Evolutionary conservation across 2,329 filamentous ascomycete genomes (phyloP), one percentile per base, ranked within the genome.

Genomic region (Amauroascus verrucosus): DNA sequence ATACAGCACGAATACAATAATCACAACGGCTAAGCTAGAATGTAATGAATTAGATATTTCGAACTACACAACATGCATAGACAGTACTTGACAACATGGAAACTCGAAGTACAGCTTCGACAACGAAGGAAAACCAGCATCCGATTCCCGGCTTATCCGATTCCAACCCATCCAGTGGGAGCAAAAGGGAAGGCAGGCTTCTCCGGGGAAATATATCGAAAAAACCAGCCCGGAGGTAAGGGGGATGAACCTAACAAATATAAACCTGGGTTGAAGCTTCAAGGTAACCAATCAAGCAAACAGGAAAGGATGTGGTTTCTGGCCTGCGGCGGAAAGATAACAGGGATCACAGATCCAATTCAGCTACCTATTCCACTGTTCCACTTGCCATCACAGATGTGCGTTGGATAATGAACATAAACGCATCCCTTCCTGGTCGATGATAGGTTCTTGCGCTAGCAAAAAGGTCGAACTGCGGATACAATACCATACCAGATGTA

Each of bases 171-270:
- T 52, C 62, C 67, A 61, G 65, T 64, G 62, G 63, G 60, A 48
- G 49, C 48, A 28, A 41, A 14, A 14, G 49, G 5, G 57, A 56
- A 55, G 53, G 49, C 62, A 59, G 63, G 67, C 65, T 57, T 62
- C 61, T 65, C 66, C 67, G 66, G 68, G 66, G 59, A 35, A 16
- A 35, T 35, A 7, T 9, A 24, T 45, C 13, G 16, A 9, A 53
- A 67, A 64, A 64, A 54, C 72, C 69, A 74, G 73, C 73, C 69
- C 68, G 69, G 71, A 75, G 70, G 64, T 40, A 72, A 77, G 77
- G 76, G 72, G 68, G 75, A 77, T 77, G 75, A 76, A 55, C 74
- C 76, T 76, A 77, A 67, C 60, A 62, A 64, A 20, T 28, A 20
- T 24, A 30, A 48, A 43, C 45, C 51, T 18, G 18, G 33, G n/a